These are phyloP conservation scores for Neopestalotiopsis sp. DNA, from an alignment of 2,329 filamentous ascomycete species.

Conservation along the genomic window DNA sequence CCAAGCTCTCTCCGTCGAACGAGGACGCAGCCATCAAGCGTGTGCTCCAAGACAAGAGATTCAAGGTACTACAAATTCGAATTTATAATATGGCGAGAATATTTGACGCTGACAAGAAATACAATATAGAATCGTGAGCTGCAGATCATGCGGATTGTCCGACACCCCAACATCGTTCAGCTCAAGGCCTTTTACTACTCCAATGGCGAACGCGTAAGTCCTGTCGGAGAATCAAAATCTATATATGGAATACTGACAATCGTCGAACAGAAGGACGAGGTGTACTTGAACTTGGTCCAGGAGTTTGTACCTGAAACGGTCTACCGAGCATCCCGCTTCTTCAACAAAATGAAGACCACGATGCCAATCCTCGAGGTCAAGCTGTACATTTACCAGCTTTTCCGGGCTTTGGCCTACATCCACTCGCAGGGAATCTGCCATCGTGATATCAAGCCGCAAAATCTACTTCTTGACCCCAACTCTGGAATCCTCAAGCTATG, in stretches of 20 bases:
- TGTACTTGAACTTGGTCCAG: slow-evolving; percentile 97
- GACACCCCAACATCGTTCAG: slow-evolving; percentile 98
- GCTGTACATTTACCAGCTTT: slow-evolving; percentile 99
- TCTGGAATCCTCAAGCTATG: slow-evolving; percentile 95
- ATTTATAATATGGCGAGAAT: neutral
- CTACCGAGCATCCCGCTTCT: slow-evolving; percentile 96
- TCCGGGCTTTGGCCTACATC: slow-evolving; percentile 97
- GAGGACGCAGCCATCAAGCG: slow-evolving; percentile 99
- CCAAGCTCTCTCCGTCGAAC: slow-evolving; percentile 94
- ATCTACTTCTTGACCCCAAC: slow-evolving; percentile 88
- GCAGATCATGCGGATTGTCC: slow-evolving; percentile 99
- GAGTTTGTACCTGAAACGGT: slow-evolving; percentile 99
- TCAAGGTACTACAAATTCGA: slow-evolving; percentile 73
- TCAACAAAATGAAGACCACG: slow-evolving; percentile 99
- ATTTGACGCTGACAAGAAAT: slow-evolving; percentile 11
- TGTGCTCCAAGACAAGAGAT: slow-evolving; percentile 97
- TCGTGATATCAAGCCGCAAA: slow-evolving; percentile 98
- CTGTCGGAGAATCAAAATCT: neutral
- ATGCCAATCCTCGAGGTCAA: slow-evolving; percentile 99
- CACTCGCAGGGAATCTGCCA: slow-evolving; percentile 99
- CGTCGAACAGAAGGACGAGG: slow-evolving; percentile 82
- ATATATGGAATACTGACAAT: slow-evolving; percentile 20
- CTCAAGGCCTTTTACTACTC: slow-evolving; percentile 99
- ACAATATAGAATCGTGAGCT: slow-evolving; percentile 86
- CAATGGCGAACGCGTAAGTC: slow-evolving; percentile 89